Base-by-base conservation (phyloP, 495 filamentous ascomycete genomes). In the Bathelium albidoporum region DNA sequence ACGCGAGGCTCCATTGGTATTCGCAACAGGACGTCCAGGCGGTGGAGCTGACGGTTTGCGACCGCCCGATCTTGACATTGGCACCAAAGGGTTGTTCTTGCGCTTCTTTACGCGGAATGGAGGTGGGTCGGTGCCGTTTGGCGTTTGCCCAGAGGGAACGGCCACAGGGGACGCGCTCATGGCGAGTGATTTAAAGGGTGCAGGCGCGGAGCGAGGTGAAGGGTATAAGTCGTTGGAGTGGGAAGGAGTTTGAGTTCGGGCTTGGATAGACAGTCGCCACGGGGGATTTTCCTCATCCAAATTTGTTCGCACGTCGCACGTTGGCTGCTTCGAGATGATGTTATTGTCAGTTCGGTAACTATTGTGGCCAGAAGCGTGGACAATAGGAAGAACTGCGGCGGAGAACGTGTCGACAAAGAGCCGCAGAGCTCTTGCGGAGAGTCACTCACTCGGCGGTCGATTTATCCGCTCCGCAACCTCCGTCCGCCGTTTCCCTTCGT, bases 81-180 rank as follows among this genome's bases (percentile, higher is more conserved):
- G 49, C 4, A 55, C 49, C 4, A 55, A 24, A 28, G 49, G 49
- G 16, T 55, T 55, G 49, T 55, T 28, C 49, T 28, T 29, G 20
- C 49, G 49, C 24, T 55, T 55, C 49, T 32, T 73, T 68, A 59
- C 73, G 74, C 11, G 59, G 59, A 24, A 72, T 64, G 59, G 32
- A 58, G 31, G 64, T 59, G 58, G 58, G 20, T 7, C 28, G 31
- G 28, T n/a, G 22, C 10, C 72, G 60, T 73, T 81, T 34, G 78
- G 77, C 62, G 73, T 78, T 55, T 71, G 72, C 60, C 78, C 78
- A 62, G 75, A 78, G 1, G 78, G 73, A 32, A 63, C 64, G 31
- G 75, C 74, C 45, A 81, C 75, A 34, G 82, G 83, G 41, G 84
- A 85, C 52, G 81, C 80, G 64, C 81, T 87, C 83, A 86, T 87